These are phyloP conservation scores for Strigomonas culicis DNA, from an alignment of 208 protist genomes.

Conservation along the genomic window DNA sequence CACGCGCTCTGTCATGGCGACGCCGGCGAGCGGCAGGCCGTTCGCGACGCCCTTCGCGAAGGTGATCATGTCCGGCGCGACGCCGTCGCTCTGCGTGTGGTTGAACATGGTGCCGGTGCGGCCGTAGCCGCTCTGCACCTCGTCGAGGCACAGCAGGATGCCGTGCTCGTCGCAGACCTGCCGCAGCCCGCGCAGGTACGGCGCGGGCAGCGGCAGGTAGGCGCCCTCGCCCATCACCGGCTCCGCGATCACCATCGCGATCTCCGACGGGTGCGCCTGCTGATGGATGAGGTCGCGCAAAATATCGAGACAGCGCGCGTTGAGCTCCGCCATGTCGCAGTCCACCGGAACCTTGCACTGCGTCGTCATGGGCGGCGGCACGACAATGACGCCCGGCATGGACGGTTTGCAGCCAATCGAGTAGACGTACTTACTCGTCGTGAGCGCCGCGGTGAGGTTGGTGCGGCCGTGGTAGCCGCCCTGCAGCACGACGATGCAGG, in stretches of 20 bases:
- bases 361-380: neutral
- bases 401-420: neutral
- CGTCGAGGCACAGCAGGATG: conserved; percentile 4
- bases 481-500: neutral
- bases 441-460: neutral
- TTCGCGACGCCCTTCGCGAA: conserved; percentile 5
- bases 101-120: conserved; percentile 10
- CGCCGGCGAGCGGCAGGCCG: conserved; percentile 1
- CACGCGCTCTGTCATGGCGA: neutral
- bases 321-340: neutral
- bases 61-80: neutral
- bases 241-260: conserved; percentile 2
- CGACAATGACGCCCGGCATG: conserved; percentile 1
- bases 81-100: neutral
- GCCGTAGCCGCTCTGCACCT: conserved; percentile 7
- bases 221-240: conserved; percentile 1
- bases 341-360: neutral
- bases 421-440: neutral
- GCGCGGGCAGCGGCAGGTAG: neutral
- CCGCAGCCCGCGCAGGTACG: neutral
- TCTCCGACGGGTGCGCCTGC: neutral
- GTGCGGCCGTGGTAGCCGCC: conserved; percentile 4
- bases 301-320: neutral
- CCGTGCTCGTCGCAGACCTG: neutral
- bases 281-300: neutral